phyloP scores from a whole-genome alignment of 805 yeast species.

The Candida nanaspora region DNA sequence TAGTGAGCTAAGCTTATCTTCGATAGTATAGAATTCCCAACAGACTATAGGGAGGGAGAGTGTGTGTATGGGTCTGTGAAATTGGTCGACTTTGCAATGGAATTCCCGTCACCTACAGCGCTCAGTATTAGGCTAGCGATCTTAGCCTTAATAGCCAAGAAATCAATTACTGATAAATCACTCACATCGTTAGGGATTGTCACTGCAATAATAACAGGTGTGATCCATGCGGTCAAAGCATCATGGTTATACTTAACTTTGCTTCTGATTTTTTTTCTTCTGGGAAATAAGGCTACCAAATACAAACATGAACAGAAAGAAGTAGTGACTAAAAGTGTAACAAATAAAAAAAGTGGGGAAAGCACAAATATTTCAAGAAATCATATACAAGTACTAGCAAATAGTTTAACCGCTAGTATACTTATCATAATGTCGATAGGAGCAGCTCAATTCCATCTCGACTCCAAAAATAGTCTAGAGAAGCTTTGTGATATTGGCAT shows the following conservation, averaged over 20 bases:
- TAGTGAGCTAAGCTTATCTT: too few species aligned
- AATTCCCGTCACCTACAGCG: too few species aligned
- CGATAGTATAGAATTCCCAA: too few species aligned
- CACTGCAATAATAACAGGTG: conserved; percentile 7
- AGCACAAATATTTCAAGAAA: not conserved
- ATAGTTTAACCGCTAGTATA: conserved; percentile 5
- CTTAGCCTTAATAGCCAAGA: not conserved
- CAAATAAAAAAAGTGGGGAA: not conserved
- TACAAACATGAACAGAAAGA: conserved; percentile 5
- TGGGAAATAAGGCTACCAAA: conserved; percentile 7
- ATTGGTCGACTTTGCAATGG: too few species aligned
- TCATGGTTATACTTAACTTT: conserved; percentile 3
- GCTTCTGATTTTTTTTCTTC: conserved; percentile 4
- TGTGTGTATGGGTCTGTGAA: too few species aligned
- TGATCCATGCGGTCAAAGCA: conserved; percentile 4
- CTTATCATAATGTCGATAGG: too few species aligned
- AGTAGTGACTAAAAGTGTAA: not conserved
- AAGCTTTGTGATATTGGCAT: conserved; percentile 4
- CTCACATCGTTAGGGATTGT: conserved; percentile 5
- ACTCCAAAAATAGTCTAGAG: too few species aligned
- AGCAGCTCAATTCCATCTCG: too few species aligned
- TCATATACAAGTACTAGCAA: conserved; percentile 7
- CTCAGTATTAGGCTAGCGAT: not conserved
- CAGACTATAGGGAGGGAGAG: too few species aligned
- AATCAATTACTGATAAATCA: conserved; percentile 3